phyloP scores from a whole-genome alignment of 2,329 filamentous ascomycete genomes.

The Colletotrichum shisoi region DNA sequence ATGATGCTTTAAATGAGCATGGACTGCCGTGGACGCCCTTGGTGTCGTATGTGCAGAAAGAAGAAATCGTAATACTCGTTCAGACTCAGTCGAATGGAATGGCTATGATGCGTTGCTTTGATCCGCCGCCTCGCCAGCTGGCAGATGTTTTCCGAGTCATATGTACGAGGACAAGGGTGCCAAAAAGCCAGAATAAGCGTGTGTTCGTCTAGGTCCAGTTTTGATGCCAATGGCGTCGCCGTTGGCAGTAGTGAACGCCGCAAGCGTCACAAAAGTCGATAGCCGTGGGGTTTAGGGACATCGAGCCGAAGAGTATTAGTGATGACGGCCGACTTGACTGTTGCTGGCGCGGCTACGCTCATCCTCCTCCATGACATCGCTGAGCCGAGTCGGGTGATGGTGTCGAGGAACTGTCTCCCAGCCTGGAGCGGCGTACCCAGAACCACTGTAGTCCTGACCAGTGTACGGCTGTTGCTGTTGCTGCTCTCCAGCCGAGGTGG shows the following conservation, averaged over 20 bases:
- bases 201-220: not conserved
- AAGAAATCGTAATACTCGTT: conserved; percentile 22
- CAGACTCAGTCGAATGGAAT: conserved; percentile 3
- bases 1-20: not conserved
- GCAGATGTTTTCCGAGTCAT: not conserved
- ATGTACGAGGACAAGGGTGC: not conserved
- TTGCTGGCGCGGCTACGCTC: conserved; percentile 79
- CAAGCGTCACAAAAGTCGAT: not conserved
- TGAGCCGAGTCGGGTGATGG: conserved; percentile 86
- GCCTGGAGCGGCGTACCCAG: conserved; percentile 70
- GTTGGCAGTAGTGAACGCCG: not conserved
- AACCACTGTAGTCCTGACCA: conserved; percentile 69
- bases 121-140: not conserved
- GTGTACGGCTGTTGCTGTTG: conserved; percentile 39
- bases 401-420: conserved; percentile 83
- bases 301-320: conserved; percentile 17
- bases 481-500: conserved; percentile 49
- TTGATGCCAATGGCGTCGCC: not conserved
- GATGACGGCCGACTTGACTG: conserved; percentile 55
- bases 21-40: not conserved
- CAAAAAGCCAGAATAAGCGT: not conserved
- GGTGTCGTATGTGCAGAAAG: not conserved
- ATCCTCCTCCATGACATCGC: conserved; percentile 86
- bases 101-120: not conserved
- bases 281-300: not conserved